Evolutionary conservation across 192 early-diverging fungal species (phyloP).

Genomic region (Backusella morwellensis): DNA sequence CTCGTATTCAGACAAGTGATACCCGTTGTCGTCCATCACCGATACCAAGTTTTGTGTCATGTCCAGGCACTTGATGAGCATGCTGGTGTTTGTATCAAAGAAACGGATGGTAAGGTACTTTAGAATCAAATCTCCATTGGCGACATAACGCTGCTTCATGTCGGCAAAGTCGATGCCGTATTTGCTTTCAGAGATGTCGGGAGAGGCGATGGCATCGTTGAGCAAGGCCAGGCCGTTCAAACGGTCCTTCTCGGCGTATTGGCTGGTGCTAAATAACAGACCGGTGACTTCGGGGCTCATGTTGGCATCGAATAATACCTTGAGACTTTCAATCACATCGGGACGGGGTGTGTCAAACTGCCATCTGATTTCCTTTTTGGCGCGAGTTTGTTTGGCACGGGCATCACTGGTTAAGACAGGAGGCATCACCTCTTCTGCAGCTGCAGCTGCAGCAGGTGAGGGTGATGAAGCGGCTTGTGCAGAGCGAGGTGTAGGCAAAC

Average conservation of each 20-base stretch:
- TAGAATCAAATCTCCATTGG: conserved; percentile 77
- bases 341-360: conserved; percentile 62
- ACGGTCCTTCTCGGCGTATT: conserved; percentile 86
- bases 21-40: conserved; percentile 61
- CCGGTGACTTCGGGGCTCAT: conserved; percentile 56
- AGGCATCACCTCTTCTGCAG: conserved; percentile 19
- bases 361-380: conserved; percentile 73
- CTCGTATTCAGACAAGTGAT: conserved; percentile 78
- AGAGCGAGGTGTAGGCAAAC: conserved; percentile 11
- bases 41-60: conserved; percentile 71
- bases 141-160: conserved; percentile 58
- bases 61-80: conserved; percentile 83
- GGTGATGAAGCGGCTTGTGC: not conserved
- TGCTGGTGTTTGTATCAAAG: conserved; percentile 89
- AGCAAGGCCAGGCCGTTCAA: conserved; percentile 64
- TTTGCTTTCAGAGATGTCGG: conserved; percentile 33
- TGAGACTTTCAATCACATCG: conserved; percentile 62
- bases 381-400: conserved; percentile 67
- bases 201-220: conserved; percentile 61
- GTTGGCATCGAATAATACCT: conserved; percentile 59
- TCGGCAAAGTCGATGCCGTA: conserved; percentile 45
- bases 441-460: conserved; percentile 1
- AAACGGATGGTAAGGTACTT: conserved; percentile 89
- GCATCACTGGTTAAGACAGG: conserved; percentile 66
- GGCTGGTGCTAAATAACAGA: conserved; percentile 74